Evolutionary conservation across 805 yeast species (phyloP).

Genomic region (Priceomyces fermenticarens): DNA sequence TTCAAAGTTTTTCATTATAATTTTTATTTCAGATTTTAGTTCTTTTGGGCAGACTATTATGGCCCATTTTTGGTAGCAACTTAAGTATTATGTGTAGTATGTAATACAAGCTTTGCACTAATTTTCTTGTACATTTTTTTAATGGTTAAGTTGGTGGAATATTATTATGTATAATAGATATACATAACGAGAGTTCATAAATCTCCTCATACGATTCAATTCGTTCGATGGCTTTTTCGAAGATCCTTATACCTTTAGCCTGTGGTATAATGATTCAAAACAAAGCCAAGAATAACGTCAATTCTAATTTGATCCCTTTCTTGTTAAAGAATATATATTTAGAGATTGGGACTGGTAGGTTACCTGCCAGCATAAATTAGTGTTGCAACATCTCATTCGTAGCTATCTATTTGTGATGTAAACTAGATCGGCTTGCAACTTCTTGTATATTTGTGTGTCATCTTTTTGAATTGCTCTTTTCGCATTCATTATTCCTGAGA

Average conservation of each 20-base stretch:
- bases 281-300: conserved; percentile 40
- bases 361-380: conserved; percentile 23
- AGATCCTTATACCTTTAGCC: conserved; percentile 39
- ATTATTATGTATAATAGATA: too few relatives aligned
- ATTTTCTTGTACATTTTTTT: too few relatives aligned
- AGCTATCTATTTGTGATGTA: neutral
- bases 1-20: neutral
- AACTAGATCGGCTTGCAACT: neutral
- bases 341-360: conserved; percentile 23
- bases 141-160: too few relatives aligned
- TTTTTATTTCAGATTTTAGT: neutral
- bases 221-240: conserved; percentile 41
- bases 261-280: conserved; percentile 48
- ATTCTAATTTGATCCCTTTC: conserved; percentile 13
- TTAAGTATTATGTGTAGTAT: too few relatives aligned
- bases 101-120: too few relatives aligned
- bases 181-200: too few relatives aligned
- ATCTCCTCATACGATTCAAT: too few relatives aligned
- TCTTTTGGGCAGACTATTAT: neutral
- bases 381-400: conserved; percentile 24
- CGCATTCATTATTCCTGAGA: too few relatives aligned
- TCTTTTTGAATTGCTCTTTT: too few relatives aligned
- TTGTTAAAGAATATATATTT: conserved; percentile 10
- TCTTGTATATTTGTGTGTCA: too few relatives aligned
- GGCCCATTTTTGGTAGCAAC: too few relatives aligned